phyloP scores from a whole-genome alignment of 306 rosid genomes.

The Lathyrus oleraceus region DNA sequence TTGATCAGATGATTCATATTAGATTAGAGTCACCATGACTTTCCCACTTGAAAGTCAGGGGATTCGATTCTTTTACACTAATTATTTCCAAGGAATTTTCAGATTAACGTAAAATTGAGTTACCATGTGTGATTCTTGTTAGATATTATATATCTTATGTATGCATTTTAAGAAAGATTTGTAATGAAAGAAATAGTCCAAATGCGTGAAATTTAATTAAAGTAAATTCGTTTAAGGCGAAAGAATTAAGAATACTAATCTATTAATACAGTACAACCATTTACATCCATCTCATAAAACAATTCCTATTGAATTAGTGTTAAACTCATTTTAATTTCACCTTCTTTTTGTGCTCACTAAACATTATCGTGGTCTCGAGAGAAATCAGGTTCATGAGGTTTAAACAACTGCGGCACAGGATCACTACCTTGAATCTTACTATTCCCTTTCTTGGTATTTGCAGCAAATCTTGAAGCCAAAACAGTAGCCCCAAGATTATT shows the following conservation, averaged over 20 bases:
- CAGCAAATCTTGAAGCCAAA: constrained; percentile 80
- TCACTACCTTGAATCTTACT: constrained; percentile 43
- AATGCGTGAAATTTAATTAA: not conserved
- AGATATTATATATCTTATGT: no score
- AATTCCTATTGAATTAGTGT: constrained; percentile 39
- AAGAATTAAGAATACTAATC: constrained; percentile 32
- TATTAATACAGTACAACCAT: constrained; percentile 19
- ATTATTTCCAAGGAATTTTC: no score
- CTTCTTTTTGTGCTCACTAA: constrained; percentile 38
- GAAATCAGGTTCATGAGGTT: constrained; percentile 91
- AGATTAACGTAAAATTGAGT: no score
- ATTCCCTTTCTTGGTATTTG: constrained; percentile 62
- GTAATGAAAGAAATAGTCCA: not conserved
- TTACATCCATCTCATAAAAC: constrained; percentile 39
- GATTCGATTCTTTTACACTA: no score
- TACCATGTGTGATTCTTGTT: no score
- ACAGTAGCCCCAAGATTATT: constrained; percentile 58
- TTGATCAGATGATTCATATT: no score
- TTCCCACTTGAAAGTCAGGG: no score
- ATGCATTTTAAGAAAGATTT: not conserved
- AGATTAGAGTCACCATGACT: no score
- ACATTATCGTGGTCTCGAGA: constrained; percentile 44
- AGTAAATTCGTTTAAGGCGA: constrained; percentile 10
- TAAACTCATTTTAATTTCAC: constrained; percentile 24
- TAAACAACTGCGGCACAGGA: constrained; percentile 72